These are phyloP conservation scores for Biscogniauxia sp. DNA, from an alignment of 2,329 filamentous ascomycete species.

Conservation along the genomic window DNA sequence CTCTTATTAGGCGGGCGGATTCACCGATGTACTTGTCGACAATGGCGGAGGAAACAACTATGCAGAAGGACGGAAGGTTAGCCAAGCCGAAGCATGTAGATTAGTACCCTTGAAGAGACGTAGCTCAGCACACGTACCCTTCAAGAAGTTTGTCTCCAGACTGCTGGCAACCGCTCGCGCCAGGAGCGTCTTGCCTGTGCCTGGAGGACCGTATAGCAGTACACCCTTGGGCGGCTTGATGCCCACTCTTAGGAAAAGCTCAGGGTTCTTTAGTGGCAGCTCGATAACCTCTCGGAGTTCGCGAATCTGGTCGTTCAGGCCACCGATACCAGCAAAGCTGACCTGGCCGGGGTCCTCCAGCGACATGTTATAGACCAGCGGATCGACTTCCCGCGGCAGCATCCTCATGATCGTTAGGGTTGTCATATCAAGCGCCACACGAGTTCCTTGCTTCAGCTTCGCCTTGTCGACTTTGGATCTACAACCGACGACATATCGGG, in stretches of 20 bases:
- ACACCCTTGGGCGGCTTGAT: slow-evolving; percentile 99
- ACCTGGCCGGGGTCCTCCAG: slow-evolving; percentile 96
- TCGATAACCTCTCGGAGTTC: slow-evolving; percentile 98
- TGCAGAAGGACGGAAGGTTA: slow-evolving; percentile 9
- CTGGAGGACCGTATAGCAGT: slow-evolving; percentile 89
- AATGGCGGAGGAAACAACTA: slow-evolving; percentile 96
- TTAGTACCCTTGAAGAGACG: not conserved
- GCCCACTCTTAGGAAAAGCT: slow-evolving; percentile 92
- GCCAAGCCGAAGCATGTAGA: slow-evolving; percentile 1
- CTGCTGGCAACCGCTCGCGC: slow-evolving; percentile 94
- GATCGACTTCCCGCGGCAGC: slow-evolving; percentile 97
- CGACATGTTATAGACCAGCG: slow-evolving; percentile 99
- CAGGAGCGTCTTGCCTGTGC: slow-evolving; percentile 93
- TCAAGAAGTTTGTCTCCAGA: slow-evolving; percentile 96
- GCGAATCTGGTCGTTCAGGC: slow-evolving; percentile 96
- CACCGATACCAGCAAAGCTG: slow-evolving; percentile 96
- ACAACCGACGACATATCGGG: slow-evolving; percentile 96
- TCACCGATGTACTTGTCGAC: slow-evolving; percentile 99
- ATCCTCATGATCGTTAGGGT: slow-evolving; percentile 99
- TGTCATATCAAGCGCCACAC: slow-evolving; percentile 98
- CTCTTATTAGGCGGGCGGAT: slow-evolving; percentile 91
- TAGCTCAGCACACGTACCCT: slow-evolving; percentile 57
- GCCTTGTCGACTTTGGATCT: slow-evolving; percentile 96
- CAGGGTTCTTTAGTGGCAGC: slow-evolving; percentile 95
- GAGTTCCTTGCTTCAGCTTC: slow-evolving; percentile 97